Conservation (phyloP, 345 rosid genomes). For the Lepidium africanum region DNA sequence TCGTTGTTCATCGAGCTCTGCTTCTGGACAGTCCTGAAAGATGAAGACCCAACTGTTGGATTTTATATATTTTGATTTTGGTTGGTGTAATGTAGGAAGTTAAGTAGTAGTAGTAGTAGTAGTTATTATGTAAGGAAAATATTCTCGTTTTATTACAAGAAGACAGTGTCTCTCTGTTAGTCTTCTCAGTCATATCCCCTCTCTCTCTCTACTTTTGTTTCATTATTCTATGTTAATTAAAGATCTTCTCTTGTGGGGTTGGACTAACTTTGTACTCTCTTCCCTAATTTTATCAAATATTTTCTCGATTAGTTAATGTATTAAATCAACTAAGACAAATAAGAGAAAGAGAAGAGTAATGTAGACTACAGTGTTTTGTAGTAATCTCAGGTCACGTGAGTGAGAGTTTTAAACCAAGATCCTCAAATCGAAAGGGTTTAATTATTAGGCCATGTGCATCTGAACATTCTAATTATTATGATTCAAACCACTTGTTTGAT, state of each 20-base stretch:
- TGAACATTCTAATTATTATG: not conserved
- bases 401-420: slow-evolving; percentile 5
- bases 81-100: slow-evolving; percentile 19
- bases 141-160: slow-evolving; percentile 34
- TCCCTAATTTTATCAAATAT: not conserved
- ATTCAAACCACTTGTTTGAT: slow-evolving; percentile 1
- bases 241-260: slow-evolving; percentile 31
- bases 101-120: slow-evolving; percentile 9
- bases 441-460: slow-evolving; percentile 20
- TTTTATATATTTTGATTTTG: not conserved
- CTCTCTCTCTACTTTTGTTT: slow-evolving; percentile 26
- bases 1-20: slow-evolving; percentile 18
- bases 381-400: slow-evolving; percentile 13
- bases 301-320: not conserved
- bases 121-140: slow-evolving; percentile 4
- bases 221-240: slow-evolving; percentile 36
- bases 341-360: not conserved
- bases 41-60: not conserved
- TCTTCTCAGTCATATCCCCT: slow-evolving; percentile 27
- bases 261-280: slow-evolving; percentile 20
- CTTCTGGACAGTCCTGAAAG: slow-evolving; percentile 30
- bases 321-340: not conserved
- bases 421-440: slow-evolving; percentile 10
- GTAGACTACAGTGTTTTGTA: not conserved
- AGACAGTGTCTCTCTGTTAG: slow-evolving; percentile 35